These are phyloP conservation scores for Beauveria asiatica DNA, from an alignment of 2,329 filamentous ascomycete species.

Conservation along the genomic window DNA sequence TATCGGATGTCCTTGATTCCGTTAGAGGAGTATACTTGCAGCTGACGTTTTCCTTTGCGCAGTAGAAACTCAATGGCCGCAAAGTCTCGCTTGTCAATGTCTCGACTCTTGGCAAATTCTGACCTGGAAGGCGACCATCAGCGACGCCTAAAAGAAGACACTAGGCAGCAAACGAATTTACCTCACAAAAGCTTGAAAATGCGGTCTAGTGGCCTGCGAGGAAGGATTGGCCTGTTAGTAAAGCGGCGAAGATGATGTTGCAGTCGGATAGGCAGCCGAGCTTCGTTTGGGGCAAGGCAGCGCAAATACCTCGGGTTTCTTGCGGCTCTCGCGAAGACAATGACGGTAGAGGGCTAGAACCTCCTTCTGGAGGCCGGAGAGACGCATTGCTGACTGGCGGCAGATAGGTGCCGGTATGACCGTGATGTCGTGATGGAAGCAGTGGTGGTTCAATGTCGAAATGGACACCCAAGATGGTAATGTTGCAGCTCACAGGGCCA, in stretches of 20 bases:
- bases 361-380: slow-evolving; percentile 85
- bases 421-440: slow-evolving; percentile 5
- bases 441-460: not conserved
- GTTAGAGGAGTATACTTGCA: slow-evolving; percentile 73
- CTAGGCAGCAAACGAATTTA: slow-evolving; percentile 24
- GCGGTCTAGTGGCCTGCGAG: slow-evolving; percentile 43
- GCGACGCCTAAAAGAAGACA: not conserved
- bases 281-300: not conserved
- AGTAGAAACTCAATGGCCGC: slow-evolving; percentile 76
- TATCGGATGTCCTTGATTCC: slow-evolving; percentile 67
- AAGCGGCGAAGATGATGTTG: slow-evolving; percentile 3
- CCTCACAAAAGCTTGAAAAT: slow-evolving; percentile 59
- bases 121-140: slow-evolving; percentile 34
- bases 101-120: slow-evolving; percentile 67
- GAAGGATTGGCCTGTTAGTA: slow-evolving; percentile 13
- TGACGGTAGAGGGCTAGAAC: slow-evolving; percentile 79
- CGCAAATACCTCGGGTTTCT: slow-evolving; percentile 61
- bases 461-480: slow-evolving; percentile 4
- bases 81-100: slow-evolving; percentile 76
- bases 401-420: not conserved
- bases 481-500: slow-evolving; percentile 4
- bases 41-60: slow-evolving; percentile 70
- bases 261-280: not conserved
- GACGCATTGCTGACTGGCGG: slow-evolving; percentile 25
- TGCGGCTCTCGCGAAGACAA: slow-evolving; percentile 72